A percentile compares a stretch with the other conserved stretches of the same genome.
These are phyloP conservation scores for Fonsecaea pedrosoi DNA, from an alignment of 2,329 filamentous ascomycete genomes.

Conservation along the genomic window DNA sequence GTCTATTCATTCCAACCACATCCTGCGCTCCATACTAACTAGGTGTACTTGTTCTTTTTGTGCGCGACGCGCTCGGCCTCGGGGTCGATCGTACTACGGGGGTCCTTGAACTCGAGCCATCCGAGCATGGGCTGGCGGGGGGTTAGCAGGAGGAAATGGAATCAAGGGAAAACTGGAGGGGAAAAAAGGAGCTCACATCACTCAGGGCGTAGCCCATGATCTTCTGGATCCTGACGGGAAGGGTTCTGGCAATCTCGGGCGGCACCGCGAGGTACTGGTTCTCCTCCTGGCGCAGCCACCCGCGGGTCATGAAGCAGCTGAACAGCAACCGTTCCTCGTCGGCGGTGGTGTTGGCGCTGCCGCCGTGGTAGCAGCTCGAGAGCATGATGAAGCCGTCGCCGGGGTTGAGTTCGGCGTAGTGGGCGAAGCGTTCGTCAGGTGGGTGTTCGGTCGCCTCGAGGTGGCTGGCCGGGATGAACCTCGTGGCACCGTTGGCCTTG, in stretches of 20 bases:
- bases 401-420: slow-evolving; percentile 30
- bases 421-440: slow-evolving; percentile 17
- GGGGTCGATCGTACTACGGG: too few relatives aligned
- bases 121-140: too few relatives aligned
- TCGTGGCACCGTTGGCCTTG: slow-evolving; percentile 43
- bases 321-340: slow-evolving; percentile 44
- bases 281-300: slow-evolving; percentile 42
- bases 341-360: slow-evolving; percentile 43
- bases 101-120: too few relatives aligned
- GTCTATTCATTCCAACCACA: too few relatives aligned
- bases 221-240: slow-evolving; percentile 6
- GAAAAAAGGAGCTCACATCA: too few relatives aligned
- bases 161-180: too few relatives aligned
- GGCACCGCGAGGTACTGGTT: slow-evolving; percentile 13
- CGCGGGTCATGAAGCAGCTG: slow-evolving; percentile 45
- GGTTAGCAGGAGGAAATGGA: too few relatives aligned
- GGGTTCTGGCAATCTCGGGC: background rate
- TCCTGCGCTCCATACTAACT: too few relatives aligned
- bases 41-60: too few relatives aligned
- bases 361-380: slow-evolving; percentile 46
- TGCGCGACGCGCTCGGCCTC: too few relatives aligned
- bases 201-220: slow-evolving; percentile 5
- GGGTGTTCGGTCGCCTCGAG: slow-evolving; percentile 23
- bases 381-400: slow-evolving; percentile 50
- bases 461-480: slow-evolving; percentile 20